phyloP scores from a whole-genome alignment of 2,329 filamentous ascomycete species.

The Trichoderma sp. region DNA sequence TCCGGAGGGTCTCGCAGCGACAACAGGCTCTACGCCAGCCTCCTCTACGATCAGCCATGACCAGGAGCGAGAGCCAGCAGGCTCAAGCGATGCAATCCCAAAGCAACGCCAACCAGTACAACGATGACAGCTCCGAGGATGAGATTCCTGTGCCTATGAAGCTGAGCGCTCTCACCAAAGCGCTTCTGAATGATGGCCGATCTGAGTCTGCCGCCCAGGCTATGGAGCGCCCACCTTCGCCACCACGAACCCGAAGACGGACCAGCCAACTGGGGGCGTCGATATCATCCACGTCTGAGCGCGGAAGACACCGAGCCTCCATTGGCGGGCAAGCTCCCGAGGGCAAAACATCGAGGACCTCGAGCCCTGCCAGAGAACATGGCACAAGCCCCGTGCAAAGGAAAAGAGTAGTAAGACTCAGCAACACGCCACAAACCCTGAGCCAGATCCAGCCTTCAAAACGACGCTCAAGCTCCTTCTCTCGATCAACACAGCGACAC shows the following conservation, averaged over 20 bases:
- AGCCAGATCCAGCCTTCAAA: constrained; percentile 45
- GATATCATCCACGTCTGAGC: constrained; percentile 46
- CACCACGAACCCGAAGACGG: constrained; percentile 52
- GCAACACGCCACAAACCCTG: constrained; percentile 51
- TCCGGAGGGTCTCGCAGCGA: constrained; percentile 57
- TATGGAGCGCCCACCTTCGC: constrained; percentile 43
- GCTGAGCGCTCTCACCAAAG: constrained; percentile 89
- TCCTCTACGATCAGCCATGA: constrained; percentile 48
- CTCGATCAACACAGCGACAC: constrained; percentile 37
- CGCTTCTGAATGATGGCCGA: constrained; percentile 68
- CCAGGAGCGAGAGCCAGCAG: constrained; percentile 50
- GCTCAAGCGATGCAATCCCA: constrained; percentile 35
- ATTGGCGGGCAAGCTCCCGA: constrained; percentile 47
- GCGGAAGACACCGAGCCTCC: constrained; percentile 50
- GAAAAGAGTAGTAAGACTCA: constrained; percentile 60
- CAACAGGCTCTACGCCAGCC: constrained; percentile 58
- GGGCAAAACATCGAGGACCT: constrained; percentile 43
- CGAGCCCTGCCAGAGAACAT: constrained; percentile 50
- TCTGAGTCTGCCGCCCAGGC: constrained; percentile 44
- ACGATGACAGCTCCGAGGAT: constrained; percentile 88
- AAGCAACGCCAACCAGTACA: constrained; percentile 48
- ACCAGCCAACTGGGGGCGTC: constrained; percentile 51
- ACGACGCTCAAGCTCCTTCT: constrained; percentile 55
- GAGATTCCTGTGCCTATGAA: constrained; percentile 91
- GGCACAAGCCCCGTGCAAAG: constrained; percentile 54